Percentiles rank a stretch among this genome's conserved stretches.
Conservation (phyloP, 2,329 filamentous ascomycete genomes). For the Fusarium phyllophilum region DNA sequence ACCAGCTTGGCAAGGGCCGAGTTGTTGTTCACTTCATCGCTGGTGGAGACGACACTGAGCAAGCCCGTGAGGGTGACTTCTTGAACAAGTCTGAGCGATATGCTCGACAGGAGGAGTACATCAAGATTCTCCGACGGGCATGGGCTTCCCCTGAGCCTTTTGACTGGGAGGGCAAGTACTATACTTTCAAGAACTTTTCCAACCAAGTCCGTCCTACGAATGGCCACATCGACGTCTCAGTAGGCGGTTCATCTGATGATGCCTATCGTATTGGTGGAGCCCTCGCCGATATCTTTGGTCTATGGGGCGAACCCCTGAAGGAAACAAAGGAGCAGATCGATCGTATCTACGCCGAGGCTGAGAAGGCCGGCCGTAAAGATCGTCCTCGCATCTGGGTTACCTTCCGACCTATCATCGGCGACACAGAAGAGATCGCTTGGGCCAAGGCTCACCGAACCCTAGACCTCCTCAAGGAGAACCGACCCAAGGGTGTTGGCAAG, state of each 20-base stretch:
- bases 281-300: constrained; percentile 69
- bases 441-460: constrained; percentile 67
- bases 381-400: constrained; percentile 71
- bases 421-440: constrained; percentile 72
- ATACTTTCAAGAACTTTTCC: constrained; percentile 67
- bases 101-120: constrained; percentile 68
- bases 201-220: constrained; percentile 64
- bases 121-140: constrained; percentile 67
- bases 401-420: constrained; percentile 69
- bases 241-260: constrained; percentile 67
- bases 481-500: constrained; percentile 49
- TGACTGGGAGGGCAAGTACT: constrained; percentile 70
- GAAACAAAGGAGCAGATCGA: constrained; percentile 72
- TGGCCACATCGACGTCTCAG: constrained; percentile 65
- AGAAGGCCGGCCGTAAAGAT: constrained; percentile 65
- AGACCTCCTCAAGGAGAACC: constrained; percentile 59
- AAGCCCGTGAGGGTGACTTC: constrained; percentile 70
- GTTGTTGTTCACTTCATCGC: constrained; percentile 72
- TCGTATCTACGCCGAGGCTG: constrained; percentile 67
- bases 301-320: constrained; percentile 72
- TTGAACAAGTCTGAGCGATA: constrained; percentile 67
- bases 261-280: constrained; percentile 69
- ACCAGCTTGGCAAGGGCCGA: constrained; percentile 66
- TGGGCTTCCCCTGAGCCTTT: constrained; percentile 68
- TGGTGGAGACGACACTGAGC: constrained; percentile 68